Evolutionary conservation across 306 rosid genomes (phyloP).

Genomic region (Prinsepia uniflora): DNA sequence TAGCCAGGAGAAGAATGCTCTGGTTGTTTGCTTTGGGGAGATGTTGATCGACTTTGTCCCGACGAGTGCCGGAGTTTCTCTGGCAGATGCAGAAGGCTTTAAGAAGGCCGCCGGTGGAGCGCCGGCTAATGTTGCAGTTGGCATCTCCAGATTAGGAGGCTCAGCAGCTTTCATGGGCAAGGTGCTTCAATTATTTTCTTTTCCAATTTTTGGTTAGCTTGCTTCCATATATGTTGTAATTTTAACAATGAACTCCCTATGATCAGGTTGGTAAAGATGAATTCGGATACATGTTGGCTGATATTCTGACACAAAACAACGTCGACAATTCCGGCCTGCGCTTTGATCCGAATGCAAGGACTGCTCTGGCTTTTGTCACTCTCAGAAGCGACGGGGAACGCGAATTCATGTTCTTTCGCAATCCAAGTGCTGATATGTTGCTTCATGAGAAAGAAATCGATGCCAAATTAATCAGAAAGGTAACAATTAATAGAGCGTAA

Average conservation of each 20-base stretch:
- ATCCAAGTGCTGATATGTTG: constrained; percentile 92
- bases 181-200: constrained; percentile 36
- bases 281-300: constrained; percentile 71
- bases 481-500: constrained; percentile 17
- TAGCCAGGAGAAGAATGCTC: constrained; percentile 20
- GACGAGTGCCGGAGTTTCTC: constrained; percentile 65
- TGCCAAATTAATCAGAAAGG: constrained; percentile 49
- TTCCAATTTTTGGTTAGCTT: too few relatives aligned
- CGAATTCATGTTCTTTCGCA: constrained; percentile 72
- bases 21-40: constrained; percentile 69
- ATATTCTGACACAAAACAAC: constrained; percentile 59
- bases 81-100: constrained; percentile 79
- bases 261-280: constrained; percentile 81
- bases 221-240: too few relatives aligned
- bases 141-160: constrained; percentile 73
- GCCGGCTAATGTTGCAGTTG: constrained; percentile 94
- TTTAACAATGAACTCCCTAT: too few relatives aligned
- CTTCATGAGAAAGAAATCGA: constrained; percentile 67
- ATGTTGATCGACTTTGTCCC: constrained; percentile 73
- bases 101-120: constrained; percentile 90
- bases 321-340: constrained; percentile 68
- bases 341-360: constrained; percentile 66
- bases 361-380: constrained; percentile 78
- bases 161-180: constrained; percentile 78
- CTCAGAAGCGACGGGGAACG: constrained; percentile 77